Base-by-base conservation (phyloP, 805 yeast species). In the Ogataea parapolymorpha region DNA sequence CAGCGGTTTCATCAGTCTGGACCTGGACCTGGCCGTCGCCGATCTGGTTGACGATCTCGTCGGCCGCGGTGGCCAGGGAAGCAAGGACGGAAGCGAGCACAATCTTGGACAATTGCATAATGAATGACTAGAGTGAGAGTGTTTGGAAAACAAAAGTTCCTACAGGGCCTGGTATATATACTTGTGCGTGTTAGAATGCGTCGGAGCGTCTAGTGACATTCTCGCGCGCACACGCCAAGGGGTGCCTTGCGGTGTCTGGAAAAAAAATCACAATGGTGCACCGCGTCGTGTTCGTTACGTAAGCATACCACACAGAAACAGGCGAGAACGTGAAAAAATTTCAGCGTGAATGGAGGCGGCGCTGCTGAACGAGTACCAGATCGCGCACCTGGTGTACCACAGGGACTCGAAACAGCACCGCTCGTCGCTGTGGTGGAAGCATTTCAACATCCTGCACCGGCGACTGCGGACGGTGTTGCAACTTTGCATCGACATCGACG, bases 341-440 rank as follows among this genome's bases (percentile, higher is more conserved):
- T 29, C 23, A 11, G 20, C 14, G 9, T 13, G 9, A 22, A n/a
- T 27, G 37, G 37, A 39, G 28, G 20, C 42, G 37, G 42, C 37
- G 20, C 51, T 69, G 12, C 36, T 40, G 11, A 66, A 62, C 34
- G 96, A 89, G 61, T 75, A 63, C 38, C 71, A 74, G 17, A 53
- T 85, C 4, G 59, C 87, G 4, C 83, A 78, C 48, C 61, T 87
- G 28, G 48, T 86, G 3, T 79, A 82, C 55, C 86, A 82, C 53
- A 68, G 95, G 47, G 83, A 81, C 61, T 69, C 72, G 38, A 86
- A 86, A 58, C 96, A 89, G 58, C 95, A 87, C 55, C 66, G 80
- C 3, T 73, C 71, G 6, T 74, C 86, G 23, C 54, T 56, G 7
- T 89, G 96, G 96, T 89, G 95, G 91, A 73, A 67, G 45, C 71